Conservation (phyloP, 441 rosid species). For the Mallotus japonicus region DNA sequence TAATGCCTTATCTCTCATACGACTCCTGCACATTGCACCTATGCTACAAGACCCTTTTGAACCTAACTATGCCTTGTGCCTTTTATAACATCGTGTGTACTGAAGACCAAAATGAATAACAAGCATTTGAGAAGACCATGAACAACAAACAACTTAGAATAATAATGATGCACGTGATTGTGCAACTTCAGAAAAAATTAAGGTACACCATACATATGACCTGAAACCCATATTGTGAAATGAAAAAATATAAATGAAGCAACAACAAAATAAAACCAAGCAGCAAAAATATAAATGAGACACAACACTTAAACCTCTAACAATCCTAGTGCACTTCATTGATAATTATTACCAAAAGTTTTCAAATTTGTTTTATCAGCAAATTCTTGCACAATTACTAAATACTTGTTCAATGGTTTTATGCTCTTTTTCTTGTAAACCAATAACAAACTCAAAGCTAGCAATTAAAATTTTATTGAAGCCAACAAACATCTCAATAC, state of each 20-base stretch:
- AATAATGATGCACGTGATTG: neutral
- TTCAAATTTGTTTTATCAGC: neutral
- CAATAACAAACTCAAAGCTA: neutral
- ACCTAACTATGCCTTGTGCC: no score
- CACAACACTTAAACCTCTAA: neutral
- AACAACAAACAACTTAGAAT: neutral
- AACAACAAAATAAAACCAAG: neutral
- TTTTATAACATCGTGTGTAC: neutral
- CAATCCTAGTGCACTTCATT: neutral
- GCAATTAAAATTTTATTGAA: neutral
- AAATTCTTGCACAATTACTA: neutral
- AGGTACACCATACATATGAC: neutral
- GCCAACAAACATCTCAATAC: neutral
- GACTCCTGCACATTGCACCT: no score
- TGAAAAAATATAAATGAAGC: neutral
- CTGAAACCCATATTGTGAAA: neutral
- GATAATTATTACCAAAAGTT: neutral
- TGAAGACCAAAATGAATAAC: neutral
- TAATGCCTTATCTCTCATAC: no score
- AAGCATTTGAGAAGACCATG: neutral
- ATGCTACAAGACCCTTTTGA: no score
- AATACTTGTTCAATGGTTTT: neutral
- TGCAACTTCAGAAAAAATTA: neutral
- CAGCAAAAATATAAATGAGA: neutral
- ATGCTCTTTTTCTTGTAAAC: neutral